Evolutionary conservation across 2,329 filamentous ascomycete species (phyloP), one percentile per base, ranked within the genome.

Genomic region (Pestalotiopsis sp.): DNA sequence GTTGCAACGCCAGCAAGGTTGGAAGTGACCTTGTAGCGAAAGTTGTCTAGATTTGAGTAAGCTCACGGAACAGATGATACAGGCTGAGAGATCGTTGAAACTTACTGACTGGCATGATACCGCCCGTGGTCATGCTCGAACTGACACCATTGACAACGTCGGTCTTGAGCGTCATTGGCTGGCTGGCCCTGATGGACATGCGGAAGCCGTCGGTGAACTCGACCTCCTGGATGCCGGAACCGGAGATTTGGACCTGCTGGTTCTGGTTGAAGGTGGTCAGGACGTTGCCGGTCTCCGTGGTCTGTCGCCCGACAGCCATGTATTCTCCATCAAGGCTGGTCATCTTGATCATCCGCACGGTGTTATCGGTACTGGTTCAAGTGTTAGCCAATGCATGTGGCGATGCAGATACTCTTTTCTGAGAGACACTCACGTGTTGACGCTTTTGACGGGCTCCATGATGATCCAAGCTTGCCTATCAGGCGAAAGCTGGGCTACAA

Each of bases 391-490:
- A 52, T 52, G 17, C 5, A 20, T 35, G 35, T 22, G 26, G 7
- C 5, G 14, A 24, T 22, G 3, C 9, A 38, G 30, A 30, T 40
- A 13, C 9, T 40, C 7, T 1, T 26, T 62, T 20, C 17, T 14
- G 9, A 44, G 59, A 22, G 9, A 10, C 0, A 35, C 68, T 26
- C n/a, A 69, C 68, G 64, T 66, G 64, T 72, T 72, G 52, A 72
- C 70, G 5, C 69, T 72, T 62, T 72, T 72, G 39, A 64, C 48
- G 7, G 64, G 62, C 65, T 72, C 71, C 68, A 69, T 66, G 30
- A 72, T 63, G 63, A 72, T 70, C 71, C 71, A 72, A 1, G 71
- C 71, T 58, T 72, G 71, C 11, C 71, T 65, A 65, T 72, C 70
- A 4, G 52, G 60, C 14, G 71, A 72, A 4, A 72, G 69, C 69